Percentiles rank a stretch among this genome's conserved stretches.
Conservation (phyloP, 768 basidiomycete genomes). For the Psilocybe sp. region DNA sequence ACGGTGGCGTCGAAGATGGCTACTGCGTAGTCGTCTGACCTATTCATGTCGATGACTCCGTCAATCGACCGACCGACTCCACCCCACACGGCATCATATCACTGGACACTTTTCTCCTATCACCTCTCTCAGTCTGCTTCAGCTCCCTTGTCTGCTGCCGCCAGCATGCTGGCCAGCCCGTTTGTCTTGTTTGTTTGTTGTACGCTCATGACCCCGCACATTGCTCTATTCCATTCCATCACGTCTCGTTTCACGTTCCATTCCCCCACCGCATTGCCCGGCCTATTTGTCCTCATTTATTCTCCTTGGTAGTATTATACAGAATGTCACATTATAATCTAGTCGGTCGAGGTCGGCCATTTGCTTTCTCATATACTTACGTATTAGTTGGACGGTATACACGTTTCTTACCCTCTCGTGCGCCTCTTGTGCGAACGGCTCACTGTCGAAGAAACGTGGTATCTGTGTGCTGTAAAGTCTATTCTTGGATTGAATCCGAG, state of each 20-base stretch:
- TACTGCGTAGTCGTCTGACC: constrained; percentile 48
- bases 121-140: constrained; percentile 2
- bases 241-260: constrained; percentile 3
- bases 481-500: too few relatives aligned
- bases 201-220: too few relatives aligned
- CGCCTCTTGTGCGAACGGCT: too few relatives aligned
- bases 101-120: constrained; percentile 1
- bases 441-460: too few relatives aligned
- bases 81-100: background rate
- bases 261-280: constrained; percentile 13
- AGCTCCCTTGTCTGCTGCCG: constrained; percentile 1
- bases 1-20: constrained; percentile 87
- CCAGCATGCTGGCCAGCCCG: constrained; percentile 8
- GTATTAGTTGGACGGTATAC: constrained; percentile 2
- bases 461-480: too few relatives aligned
- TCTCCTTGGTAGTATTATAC: constrained; percentile 18
- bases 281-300: constrained; percentile 14
- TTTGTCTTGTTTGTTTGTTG: background rate
- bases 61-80: background rate
- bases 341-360: constrained; percentile 19
- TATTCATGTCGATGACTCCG: constrained; percentile 7
- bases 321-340: constrained; percentile 20
- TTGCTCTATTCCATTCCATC: too few relatives aligned
- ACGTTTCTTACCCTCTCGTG: background rate
- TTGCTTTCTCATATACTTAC: constrained; percentile 7